Percentiles rank a stretch among this genome's conserved stretches.
Conservation (phyloP, 345 rosid genomes). For the Nasturtium officinale region DNA sequence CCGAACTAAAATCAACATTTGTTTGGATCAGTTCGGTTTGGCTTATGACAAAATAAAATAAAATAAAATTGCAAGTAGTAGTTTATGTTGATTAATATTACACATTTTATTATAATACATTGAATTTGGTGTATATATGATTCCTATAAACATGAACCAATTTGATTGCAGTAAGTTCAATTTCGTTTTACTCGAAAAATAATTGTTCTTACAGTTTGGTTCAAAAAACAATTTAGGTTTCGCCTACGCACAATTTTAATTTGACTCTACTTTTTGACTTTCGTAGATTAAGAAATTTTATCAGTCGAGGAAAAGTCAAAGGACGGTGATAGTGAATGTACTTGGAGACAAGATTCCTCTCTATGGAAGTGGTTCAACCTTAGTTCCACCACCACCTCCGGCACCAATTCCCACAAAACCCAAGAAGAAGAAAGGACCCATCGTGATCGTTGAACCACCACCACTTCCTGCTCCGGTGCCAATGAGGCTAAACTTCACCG, state of each 20-base stretch:
- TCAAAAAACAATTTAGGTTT: too few species aligned
- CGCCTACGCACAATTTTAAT: background rate
- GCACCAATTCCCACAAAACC: constrained; percentile 56
- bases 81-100: background rate
- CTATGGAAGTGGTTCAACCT: constrained; percentile 78
- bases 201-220: background rate
- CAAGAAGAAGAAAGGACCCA: constrained; percentile 38
- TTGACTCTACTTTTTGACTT: background rate
- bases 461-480: constrained; percentile 58
- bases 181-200: background rate
- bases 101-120: background rate
- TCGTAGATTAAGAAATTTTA: constrained; percentile 75
- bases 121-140: background rate
- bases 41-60: background rate
- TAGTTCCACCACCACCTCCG: constrained; percentile 50
- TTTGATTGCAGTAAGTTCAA: background rate
- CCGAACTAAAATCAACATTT: background rate
- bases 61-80: background rate
- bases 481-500: constrained; percentile 60
- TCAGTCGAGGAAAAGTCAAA: constrained; percentile 81
- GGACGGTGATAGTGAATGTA: constrained; percentile 57
- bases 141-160: background rate
- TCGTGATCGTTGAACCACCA: constrained; percentile 34
- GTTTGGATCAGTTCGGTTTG: background rate
- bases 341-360: constrained; percentile 70